Base-by-base conservation (phyloP, 768 basidiomycete species). In the Sarcodon aspratus region DNA sequence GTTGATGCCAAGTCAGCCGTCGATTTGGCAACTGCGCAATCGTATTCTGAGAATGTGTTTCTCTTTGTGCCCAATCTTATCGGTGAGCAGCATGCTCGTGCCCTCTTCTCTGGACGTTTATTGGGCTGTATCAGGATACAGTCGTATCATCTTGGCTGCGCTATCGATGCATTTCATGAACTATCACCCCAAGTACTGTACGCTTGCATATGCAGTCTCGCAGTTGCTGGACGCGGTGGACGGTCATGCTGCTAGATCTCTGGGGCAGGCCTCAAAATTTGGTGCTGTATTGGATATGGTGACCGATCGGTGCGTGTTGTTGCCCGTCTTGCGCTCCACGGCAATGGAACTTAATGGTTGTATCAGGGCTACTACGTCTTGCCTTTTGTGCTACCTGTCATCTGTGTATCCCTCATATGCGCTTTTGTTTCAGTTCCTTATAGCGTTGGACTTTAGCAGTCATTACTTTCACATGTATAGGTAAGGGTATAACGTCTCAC, bases 401-500 rank as follows among this genome's bases (percentile, higher is more conserved):
- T 85, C 85, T 9, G 90, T 79, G 46, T 98, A 97, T 68, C 92
- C 93, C 4, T 58, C 66, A n/a, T 89, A 72, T 53, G 87, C 94
- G 3, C 69, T 95, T 33, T 58, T 82, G 45, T 97, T 99, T 72
- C 92, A 96, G 66, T 85, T 89, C 69, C 79, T 99, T 52, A 99
- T 99, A 66, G 80, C 94, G 0, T 79, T 99, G 50, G 96, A 99
- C 64, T 99, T 99, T 63, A 85, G 87, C 57, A 95, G 91, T 56
- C 96, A 98, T 66, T 98, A 98, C 68, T 97, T 98, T 80, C 96
- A 98, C 65, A 99, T 98, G 96, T 96, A 97, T 66, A 96, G 95
- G 95, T 94, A 58, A 47, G 75, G 35, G 13, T 5, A 3, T 27
- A 9, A 9, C 21, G 21, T 27, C 5, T 27, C 21, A 27, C 17